These are phyloP conservation scores for Eremochloa ophiuroides DNA, from an alignment of 176 grass and related monocot species.

Conservation along the genomic window DNA sequence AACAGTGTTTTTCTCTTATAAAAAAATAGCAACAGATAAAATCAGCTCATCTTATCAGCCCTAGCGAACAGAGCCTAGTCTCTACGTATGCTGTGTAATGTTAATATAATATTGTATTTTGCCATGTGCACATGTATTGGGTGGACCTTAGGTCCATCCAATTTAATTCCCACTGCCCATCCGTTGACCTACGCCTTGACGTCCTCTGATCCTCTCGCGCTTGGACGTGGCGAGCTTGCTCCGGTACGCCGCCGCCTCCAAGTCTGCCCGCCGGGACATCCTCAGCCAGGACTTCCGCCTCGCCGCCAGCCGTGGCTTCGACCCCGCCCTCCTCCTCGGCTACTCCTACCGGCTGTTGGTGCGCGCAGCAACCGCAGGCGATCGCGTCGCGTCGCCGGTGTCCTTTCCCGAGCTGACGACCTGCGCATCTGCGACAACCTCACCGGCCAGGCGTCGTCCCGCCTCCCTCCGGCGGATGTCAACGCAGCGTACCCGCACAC, in stretches of 20 bases:
- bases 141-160: too few species aligned
- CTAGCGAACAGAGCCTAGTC: too few species aligned
- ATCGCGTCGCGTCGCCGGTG: too few species aligned
- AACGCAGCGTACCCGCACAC: neutral
- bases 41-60: too few species aligned
- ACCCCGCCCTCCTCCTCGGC: neutral
- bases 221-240: neutral
- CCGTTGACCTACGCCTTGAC: slow-evolving; percentile 3
- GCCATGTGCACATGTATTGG: too few species aligned
- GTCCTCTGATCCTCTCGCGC: neutral
- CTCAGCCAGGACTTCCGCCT: slow-evolving; percentile 12
- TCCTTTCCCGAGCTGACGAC: neutral
- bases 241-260: neutral
- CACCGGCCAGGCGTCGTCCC: neutral
- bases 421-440: neutral
- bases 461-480: neutral
- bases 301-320: neutral
- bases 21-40: too few species aligned
- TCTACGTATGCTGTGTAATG: too few species aligned
- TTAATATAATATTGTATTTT: too few species aligned
- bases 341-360: neutral
- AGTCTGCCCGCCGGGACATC: neutral
- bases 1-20: too few species aligned
- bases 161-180: too few species aligned
- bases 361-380: neutral